Evolutionary conservation across 257 asterid species (phyloP).

Genomic region (Gentiana macrophylla): DNA sequence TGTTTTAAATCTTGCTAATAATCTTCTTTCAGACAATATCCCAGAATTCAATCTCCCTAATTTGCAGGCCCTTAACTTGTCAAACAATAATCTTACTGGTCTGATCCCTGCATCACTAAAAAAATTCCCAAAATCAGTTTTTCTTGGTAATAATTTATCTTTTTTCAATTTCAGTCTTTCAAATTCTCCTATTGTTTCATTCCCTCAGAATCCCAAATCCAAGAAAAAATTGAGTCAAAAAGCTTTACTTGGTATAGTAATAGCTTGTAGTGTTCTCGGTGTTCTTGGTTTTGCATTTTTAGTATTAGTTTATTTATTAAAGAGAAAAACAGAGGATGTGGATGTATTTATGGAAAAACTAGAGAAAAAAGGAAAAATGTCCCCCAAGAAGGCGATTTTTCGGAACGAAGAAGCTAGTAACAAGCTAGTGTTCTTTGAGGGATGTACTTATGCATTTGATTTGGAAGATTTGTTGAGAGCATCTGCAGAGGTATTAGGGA

Average conservation of each 20-base stretch:
- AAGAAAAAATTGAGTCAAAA: constrained; percentile 53
- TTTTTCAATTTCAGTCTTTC: constrained; percentile 24
- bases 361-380: constrained; percentile 58
- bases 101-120: constrained; percentile 69
- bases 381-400: constrained; percentile 65
- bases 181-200: constrained; percentile 34
- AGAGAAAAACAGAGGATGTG: constrained; percentile 24
- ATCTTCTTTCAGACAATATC: constrained; percentile 52
- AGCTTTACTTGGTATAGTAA: constrained; percentile 60
- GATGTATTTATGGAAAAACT: constrained; percentile 41
- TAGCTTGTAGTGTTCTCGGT: constrained; percentile 62
- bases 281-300: constrained; percentile 54
- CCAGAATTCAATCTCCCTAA: constrained; percentile 49
- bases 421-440: constrained; percentile 81
- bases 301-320: constrained; percentile 48
- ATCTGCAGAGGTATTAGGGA: constrained; percentile 91
- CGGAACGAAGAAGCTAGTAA: constrained; percentile 55
- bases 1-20: constrained; percentile 60
- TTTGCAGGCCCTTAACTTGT: constrained; percentile 56
- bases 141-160: constrained; percentile 51
- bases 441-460: constrained; percentile 75
- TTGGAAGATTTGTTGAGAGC: constrained; percentile 93
- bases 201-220: constrained; percentile 35
- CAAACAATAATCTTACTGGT: constrained; percentile 67
- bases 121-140: constrained; percentile 62